A percentile compares a stretch with the other conserved stretches of the same genome.
These are phyloP conservation scores for Apophysomyces trapeziformis DNA, from an alignment of 371 early-diverging fungal species.

Conservation along the genomic window DNA sequence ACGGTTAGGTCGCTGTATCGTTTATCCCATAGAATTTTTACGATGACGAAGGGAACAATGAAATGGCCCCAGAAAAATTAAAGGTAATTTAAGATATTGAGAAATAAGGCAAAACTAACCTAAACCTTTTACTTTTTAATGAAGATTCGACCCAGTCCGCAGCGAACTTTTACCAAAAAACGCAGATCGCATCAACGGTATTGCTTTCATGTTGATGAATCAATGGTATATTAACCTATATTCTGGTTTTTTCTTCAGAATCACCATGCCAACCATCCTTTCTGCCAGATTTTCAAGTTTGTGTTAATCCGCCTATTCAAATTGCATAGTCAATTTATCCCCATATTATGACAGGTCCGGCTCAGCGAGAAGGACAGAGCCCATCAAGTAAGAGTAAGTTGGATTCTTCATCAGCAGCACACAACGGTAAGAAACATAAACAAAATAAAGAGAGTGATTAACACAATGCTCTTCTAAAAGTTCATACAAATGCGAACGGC, in stretches of 20 bases:
- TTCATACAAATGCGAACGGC: not conserved
- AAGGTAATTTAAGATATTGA: too few relatives aligned
- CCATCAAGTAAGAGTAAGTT: not conserved
- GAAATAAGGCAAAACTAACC: too few relatives aligned
- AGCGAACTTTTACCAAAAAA: not conserved
- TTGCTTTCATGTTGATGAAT: not conserved
- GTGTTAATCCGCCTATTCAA: not conserved
- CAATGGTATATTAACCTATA: not conserved
- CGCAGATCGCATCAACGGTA: not conserved
- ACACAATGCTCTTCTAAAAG: not conserved
- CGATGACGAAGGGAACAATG: too few relatives aligned
- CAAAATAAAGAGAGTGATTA: not conserved
- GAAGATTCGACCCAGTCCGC: too few relatives aligned
- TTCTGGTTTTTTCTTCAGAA: not conserved
- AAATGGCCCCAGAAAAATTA: too few relatives aligned
- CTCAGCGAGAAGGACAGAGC: not conserved
- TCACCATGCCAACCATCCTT: not conserved
- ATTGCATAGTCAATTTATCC: not conserved
- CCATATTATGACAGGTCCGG: not conserved
- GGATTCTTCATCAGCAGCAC: not conserved
- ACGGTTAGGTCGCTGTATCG: not conserved
- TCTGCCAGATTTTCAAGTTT: slow-evolving; percentile 1
- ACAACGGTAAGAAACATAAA: not conserved
- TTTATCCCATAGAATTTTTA: not conserved
- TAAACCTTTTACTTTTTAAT: too few relatives aligned